These are phyloP conservation scores for Colletotrichum sp. DNA, from an alignment of 2,329 filamentous ascomycete species.

Conservation along the genomic window DNA sequence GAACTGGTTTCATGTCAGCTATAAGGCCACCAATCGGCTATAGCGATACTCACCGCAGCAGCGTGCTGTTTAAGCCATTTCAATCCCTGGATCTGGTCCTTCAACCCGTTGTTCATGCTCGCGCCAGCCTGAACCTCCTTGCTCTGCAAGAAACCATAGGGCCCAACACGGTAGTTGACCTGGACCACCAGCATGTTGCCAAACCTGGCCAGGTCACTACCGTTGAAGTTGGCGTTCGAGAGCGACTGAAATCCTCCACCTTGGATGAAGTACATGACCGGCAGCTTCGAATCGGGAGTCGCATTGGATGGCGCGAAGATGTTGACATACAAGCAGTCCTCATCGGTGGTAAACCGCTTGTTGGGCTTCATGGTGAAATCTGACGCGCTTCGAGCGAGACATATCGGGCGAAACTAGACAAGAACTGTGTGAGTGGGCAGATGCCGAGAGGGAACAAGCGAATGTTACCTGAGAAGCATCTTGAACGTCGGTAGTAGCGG, in stretches of 20 bases:
- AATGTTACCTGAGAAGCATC: not conserved
- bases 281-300: slow-evolving; percentile 56
- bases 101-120: slow-evolving; percentile 71
- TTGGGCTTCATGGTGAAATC: slow-evolving; percentile 26
- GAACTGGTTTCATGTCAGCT: slow-evolving; percentile 49
- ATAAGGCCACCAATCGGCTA: too few species aligned
- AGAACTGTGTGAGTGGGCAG: not conserved
- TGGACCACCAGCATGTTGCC: slow-evolving; percentile 68
- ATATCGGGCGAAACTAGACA: slow-evolving; percentile 10
- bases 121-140: slow-evolving; percentile 47
- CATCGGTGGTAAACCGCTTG: slow-evolving; percentile 38
- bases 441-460: not conserved
- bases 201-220: slow-evolving; percentile 30
- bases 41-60: slow-evolving; percentile 27
- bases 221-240: slow-evolving; percentile 38
- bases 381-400: slow-evolving; percentile 10
- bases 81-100: slow-evolving; percentile 72
- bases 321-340: slow-evolving; percentile 75
- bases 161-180: slow-evolving; percentile 79
- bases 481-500: not conserved
- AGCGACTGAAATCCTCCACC: slow-evolving; percentile 65
- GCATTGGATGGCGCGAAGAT: slow-evolving; percentile 65
- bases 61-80: slow-evolving; percentile 75
- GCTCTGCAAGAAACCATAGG: slow-evolving; percentile 73
- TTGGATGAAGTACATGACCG: slow-evolving; percentile 66